Base-by-base conservation (phyloP, 345 rosid species). In the Pugionium dolabratum region DNA sequence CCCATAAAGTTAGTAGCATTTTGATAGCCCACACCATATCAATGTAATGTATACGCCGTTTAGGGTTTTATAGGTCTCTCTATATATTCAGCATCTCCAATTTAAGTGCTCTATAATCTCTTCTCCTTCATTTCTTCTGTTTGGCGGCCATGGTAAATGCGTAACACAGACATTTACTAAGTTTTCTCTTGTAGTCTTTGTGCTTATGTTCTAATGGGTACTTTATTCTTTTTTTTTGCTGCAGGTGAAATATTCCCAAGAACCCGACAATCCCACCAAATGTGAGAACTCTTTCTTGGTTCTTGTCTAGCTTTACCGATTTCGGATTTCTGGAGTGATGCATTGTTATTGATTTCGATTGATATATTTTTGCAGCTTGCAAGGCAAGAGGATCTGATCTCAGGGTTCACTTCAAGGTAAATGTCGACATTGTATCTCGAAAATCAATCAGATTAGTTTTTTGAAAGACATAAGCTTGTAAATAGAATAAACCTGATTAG, bases 181-280 rank as follows among this genome's bases (percentile, higher is more conserved):
- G 46, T 8, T 30, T 27, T n/a, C n/a, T n/a, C n/a, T n/a, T n/a
- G n/a, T n/a, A n/a, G n/a, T n/a, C n/a, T n/a, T 56, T 29, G 3
- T 36, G 41, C 42, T 29, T 34, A 11, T 60, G 27, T 3, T 4
- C n/a, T 25, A 18, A 18, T 18, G 18, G 0, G 18, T 18, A 18
- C 27, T 2, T 25, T 39, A 0, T 7, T n/a, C 0, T 28, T 60
- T 1, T 47, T 1, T n/a, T 40, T 59, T 18, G 18, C 5, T 36
- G 43, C 40, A 93, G 99, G 99, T 90, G 79, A 90, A 90, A 86
- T 94, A 94, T 80, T 94, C 97, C 4, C 83, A 78, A 52, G 98
- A 93, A 76, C 96, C 97, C 11, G 90, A 85, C 47, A 93, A 93
- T 48, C 59, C 85, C 41, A 90, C 99, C 67, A 94, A 94, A 82